Evolutionary conservation across 1,139 yeast genomes (phyloP).

Genomic region (Saccharomyces hybrid): DNA sequence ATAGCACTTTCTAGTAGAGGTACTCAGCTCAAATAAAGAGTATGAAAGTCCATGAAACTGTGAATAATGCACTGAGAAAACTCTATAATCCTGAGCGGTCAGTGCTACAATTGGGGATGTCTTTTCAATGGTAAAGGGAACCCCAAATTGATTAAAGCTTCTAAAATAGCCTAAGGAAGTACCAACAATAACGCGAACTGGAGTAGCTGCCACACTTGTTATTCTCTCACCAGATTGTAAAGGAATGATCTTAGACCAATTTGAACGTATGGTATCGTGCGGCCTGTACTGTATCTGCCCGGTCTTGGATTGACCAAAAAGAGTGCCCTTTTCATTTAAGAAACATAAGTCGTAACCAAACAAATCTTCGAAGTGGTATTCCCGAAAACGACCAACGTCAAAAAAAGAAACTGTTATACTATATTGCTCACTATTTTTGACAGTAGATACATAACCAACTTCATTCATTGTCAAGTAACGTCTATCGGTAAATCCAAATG

Average conservation of each 20-base stretch:
- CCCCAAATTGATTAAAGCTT: conserved; percentile 48
- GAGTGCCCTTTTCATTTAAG: conserved; percentile 56
- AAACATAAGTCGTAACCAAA: conserved; percentile 69
- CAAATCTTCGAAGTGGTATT: conserved; percentile 79
- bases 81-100: conserved; percentile 36
- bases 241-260: conserved; percentile 39
- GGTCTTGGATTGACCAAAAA: conserved; percentile 47
- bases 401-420: conserved; percentile 82
- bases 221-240: conserved; percentile 40
- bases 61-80: conserved; percentile 28
- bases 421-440: conserved; percentile 52
- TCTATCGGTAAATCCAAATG: conserved; percentile 57
- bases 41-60: conserved; percentile 25
- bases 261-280: conserved; percentile 34
- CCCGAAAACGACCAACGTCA: conserved; percentile 71
- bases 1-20: conserved; percentile 29
- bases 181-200: conserved; percentile 43
- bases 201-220: conserved; percentile 46
- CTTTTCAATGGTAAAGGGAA: conserved; percentile 46
- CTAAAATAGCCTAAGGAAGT: conserved; percentile 53
- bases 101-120: conserved; percentile 50
- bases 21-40: conserved; percentile 26
- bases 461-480: conserved; percentile 77
- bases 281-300: conserved; percentile 38
- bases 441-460: conserved; percentile 78